phyloP scores from a whole-genome alignment of 2,329 filamentous ascomycete species.

The Piedraia hortae region DNA sequence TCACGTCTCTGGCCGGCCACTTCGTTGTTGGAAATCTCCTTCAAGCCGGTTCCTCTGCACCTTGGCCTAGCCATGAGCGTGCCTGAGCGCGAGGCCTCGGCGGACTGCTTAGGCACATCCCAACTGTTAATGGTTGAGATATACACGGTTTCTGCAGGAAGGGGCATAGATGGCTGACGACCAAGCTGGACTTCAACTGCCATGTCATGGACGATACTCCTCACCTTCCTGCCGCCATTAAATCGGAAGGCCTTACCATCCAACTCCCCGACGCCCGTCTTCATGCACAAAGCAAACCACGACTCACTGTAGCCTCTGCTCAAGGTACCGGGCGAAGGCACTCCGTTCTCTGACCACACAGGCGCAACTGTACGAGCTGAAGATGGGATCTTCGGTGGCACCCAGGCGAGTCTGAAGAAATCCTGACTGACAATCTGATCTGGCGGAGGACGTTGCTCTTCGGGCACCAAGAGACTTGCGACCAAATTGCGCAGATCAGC shows the following conservation, averaged over 20 bases:
- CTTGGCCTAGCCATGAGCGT: constrained; percentile 13
- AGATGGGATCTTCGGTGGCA: constrained; percentile 28
- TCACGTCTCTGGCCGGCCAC: constrained; percentile 6
- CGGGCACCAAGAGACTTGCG: constrained; percentile 45
- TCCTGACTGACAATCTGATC: constrained; percentile 54
- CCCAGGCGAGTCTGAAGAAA: constrained; percentile 52
- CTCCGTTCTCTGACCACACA: constrained; percentile 18
- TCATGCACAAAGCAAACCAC: constrained; percentile 23
- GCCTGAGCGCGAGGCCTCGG: too few species aligned
- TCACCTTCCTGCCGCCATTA: constrained; percentile 19
- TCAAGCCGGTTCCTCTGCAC: constrained; percentile 14
- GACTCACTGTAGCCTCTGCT: constrained; percentile 22
- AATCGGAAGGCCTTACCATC: constrained; percentile 20
- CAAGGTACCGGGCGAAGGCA: constrained; percentile 18
- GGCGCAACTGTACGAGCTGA: constrained; percentile 19
- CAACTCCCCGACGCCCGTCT: constrained; percentile 23
- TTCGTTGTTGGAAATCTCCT: constrained; percentile 21
- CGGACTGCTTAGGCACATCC: constrained; percentile 15
- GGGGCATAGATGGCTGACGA: constrained; percentile 21
- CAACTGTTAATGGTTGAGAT: constrained; percentile 13
- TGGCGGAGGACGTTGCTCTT: constrained; percentile 45
- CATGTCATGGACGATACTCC: constrained; percentile 23
- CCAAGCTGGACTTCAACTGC: constrained; percentile 21
- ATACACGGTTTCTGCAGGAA: constrained; percentile 21
- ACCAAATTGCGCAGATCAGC: constrained; percentile 59